phyloP scores from a whole-genome alignment of 2,329 filamentous ascomycete genomes.

The Rhinocladiella mackenziei region DNA sequence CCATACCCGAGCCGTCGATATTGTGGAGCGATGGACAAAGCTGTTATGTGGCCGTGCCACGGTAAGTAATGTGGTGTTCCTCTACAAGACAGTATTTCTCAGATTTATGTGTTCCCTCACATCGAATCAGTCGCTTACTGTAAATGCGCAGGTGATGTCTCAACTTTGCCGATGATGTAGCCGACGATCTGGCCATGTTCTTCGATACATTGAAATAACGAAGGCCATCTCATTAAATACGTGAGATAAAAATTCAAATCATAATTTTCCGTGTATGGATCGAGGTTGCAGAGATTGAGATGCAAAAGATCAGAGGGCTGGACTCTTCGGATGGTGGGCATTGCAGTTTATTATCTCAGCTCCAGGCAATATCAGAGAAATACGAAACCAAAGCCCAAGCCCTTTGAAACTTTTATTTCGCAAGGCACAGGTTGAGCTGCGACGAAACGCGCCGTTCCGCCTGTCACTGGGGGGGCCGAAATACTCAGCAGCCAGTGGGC shows the following conservation, averaged over 20 bases:
- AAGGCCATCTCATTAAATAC: constrained; percentile 93
- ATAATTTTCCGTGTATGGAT: constrained; percentile 96
- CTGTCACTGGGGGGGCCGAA: constrained; percentile 7
- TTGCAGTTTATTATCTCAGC: constrained; percentile 38
- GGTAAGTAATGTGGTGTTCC: constrained; percentile 83
- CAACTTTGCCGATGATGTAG: constrained; percentile 97
- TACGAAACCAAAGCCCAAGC: too few relatives aligned
- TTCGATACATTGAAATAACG: constrained; percentile 88
- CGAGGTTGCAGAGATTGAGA: constrained; percentile 91
- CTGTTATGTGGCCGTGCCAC: constrained; percentile 98
- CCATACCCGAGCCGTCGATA: constrained; percentile 84
- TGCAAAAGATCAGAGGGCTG: constrained; percentile 77
- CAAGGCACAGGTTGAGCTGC: background rate
- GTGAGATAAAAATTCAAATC: constrained; percentile 92
- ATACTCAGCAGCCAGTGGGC: background rate
- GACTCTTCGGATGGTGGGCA: constrained; percentile 85
- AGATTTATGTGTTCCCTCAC: background rate
- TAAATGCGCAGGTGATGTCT: constrained; percentile 63
- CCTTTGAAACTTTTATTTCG: too few relatives aligned
- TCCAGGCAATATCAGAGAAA: background rate
- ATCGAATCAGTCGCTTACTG: constrained; percentile 45
- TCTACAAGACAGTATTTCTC: constrained; percentile 13
- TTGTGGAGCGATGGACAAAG: constrained; percentile 82
- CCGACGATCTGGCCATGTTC: constrained; percentile 87
- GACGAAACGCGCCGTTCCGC: constrained; percentile 22